Base-by-base conservation (phyloP, 352 stramenopile genomes). In the Pythium phragmiticola region DNA sequence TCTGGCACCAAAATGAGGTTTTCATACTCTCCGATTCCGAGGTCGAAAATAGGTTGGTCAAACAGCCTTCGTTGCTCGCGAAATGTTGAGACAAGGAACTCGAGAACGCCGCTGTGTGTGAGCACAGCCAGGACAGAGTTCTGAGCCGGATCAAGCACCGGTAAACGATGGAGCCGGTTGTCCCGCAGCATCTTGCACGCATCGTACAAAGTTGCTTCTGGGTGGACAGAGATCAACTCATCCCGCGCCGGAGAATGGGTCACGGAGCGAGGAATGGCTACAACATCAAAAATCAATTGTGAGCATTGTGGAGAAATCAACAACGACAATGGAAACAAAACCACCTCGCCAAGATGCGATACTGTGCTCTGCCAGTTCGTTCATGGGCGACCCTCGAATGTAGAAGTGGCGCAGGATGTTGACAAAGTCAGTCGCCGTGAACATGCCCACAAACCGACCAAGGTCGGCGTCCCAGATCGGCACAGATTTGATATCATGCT, bases 391-490 rank as follows among this genome's bases (percentile, higher is more conserved):
- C n/a, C 89, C 85, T 23, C 89, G 94, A 39, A 89, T 85, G 72
- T 95, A 96, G 74, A 97, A 98, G 69, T 98, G 89, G 19, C 95
- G 84, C 41, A 99, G 69, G 63, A 99, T 98, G 72, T 98, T 97
- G 70, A 99, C 97, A 82, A 99, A 99, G 78, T 99, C 97, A 12
- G 94, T 98, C 2, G 98, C 92, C 3, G 96, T 99, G 69, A 99
- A 97, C 72, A 99, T 92, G 48, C 96, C 97, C 4, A 99, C 95
- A 65, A 99, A 99, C 63, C 96, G 84, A 23, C 95, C 94, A 57
- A 90, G 81, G 37, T 94, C 86, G 9, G 94, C 89, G 73, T 99
- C 96, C 96, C 96, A 99, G 41, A 99, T 88, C 0, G 97, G 97
- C 42, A 98, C 97, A 39, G 93, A 97, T 80, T 98, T 97, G 85